Evolutionary conservation across 331 rosid genomes (phyloP), one percentile per base, ranked within the genome.

Genomic region (Quercus lobata): DNA sequence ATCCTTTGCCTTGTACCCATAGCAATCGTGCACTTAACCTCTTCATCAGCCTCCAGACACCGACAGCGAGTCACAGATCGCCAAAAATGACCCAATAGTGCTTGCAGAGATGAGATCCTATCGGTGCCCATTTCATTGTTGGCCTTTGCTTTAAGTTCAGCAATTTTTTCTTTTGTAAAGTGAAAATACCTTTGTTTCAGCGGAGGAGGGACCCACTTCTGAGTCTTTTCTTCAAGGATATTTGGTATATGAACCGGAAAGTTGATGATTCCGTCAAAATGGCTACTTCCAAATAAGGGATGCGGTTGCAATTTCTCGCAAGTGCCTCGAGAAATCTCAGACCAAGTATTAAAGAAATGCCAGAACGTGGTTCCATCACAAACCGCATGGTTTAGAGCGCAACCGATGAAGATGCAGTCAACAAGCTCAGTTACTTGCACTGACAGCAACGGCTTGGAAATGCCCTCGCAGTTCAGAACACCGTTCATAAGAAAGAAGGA

Each of bases 21-120:
- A 1, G 35, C 22, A 1, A 74, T 7, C 22, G 0, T 5, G 52
- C 57, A 83, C 3, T 2, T 7, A 5, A 60, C 71, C 16, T 19
- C 62, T 32, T 74, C 24, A 6, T 74, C 62, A 7, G 72, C 25
- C 5, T 61, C 63, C 9, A 78, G 58, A 14, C 66, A 14, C 19
- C 71, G 30, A 68, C 44, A 27, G 1, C 81, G 83, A 5, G 78
- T 74, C 56, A 75, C 52, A 14, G 83, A 63, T 19, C 62, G 16
- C 88, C 88, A 84, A 27, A 81, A 77, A 37, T 81, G 78, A 58
- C 81, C 83, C 58, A 81, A 12, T 34, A 81, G 58, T 21, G 84
- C 73, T 63, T 83, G 79, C 32, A 83, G 56, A 21, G 84, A 79
- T 2, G 81, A 75, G 49, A 83, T 69, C 44, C 35, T 35, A 16